A percentile compares a stretch with the other conserved stretches of the same genome.
These are phyloP conservation scores for Domatiomyces globalis DNA, from an alignment of 2,329 filamentous ascomycete genomes.

Conservation along the genomic window DNA sequence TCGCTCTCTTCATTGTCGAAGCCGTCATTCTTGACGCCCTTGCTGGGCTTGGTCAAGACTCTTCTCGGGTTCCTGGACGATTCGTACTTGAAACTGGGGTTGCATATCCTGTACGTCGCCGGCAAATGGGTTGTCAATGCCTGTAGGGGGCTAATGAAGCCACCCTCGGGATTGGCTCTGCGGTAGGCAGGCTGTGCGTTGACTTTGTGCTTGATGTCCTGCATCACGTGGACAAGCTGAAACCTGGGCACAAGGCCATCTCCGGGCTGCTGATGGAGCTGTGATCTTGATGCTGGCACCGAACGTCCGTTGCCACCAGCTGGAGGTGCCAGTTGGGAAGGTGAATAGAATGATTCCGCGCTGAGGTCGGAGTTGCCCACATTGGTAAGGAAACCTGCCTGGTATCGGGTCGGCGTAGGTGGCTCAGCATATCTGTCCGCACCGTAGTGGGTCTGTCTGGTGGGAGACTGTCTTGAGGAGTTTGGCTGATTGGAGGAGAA, in stretches of 20 bases:
- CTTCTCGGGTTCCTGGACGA: constrained; percentile 90
- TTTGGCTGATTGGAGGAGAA: constrained; percentile 39
- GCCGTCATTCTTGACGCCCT: constrained; percentile 94
- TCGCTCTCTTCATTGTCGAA: constrained; percentile 99
- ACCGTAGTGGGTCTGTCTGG: constrained; percentile 38
- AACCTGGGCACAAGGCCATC: constrained; percentile 72
- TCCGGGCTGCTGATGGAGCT: constrained; percentile 23
- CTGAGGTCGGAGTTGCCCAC: constrained; percentile 55
- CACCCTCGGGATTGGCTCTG: constrained; percentile 87
- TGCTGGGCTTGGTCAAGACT: constrained; percentile 95
- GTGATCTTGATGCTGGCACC: constrained; percentile 28
- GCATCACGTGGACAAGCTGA: constrained; percentile 55
- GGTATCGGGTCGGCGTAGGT: constrained; percentile 24
- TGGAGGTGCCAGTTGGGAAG: constrained; percentile 56
- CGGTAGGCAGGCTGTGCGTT: constrained; percentile 81
- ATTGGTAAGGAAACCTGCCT: constrained; percentile 57
- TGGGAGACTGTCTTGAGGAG: constrained; percentile 62
- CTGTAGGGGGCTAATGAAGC: constrained; percentile 95
- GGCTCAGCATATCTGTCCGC: constrained; percentile 22
- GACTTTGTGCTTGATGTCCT: constrained; percentile 67
- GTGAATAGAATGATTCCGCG: constrained; percentile 56
- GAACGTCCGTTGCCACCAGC: constrained; percentile 39
- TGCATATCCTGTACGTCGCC: constrained; percentile 95
- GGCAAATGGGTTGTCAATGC: constrained; percentile 86
- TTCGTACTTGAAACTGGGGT: constrained; percentile 96